Evolutionary conservation across 2,329 filamentous ascomycete species (phyloP).

Genomic region (Sporothrix pallida): DNA sequence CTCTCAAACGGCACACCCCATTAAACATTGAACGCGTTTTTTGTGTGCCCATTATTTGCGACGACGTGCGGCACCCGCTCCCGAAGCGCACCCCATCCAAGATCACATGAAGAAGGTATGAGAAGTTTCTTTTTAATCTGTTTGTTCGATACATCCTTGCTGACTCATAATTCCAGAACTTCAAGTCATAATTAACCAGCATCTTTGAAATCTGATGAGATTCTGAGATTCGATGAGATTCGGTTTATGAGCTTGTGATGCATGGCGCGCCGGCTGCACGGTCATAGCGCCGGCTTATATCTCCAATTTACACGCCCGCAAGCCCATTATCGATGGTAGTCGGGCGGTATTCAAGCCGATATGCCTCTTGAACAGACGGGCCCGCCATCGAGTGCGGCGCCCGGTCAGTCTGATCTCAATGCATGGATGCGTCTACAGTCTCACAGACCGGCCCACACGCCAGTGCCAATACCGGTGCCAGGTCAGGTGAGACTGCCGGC

Average conservation of each 20-base stretch:
- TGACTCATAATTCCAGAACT: not conserved
- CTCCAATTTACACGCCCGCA: too few species aligned
- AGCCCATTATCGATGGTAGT: too few species aligned
- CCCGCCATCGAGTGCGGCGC: not conserved
- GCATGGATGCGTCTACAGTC: not conserved
- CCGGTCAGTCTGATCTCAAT: not conserved
- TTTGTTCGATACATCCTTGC: not conserved
- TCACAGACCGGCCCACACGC: not conserved
- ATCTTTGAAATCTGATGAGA: not conserved
- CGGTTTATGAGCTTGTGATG: constrained; percentile 4
- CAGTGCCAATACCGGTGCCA: not conserved
- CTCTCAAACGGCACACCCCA: not conserved
- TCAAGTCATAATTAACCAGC: not conserved
- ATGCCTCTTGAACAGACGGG: constrained; percentile 26
- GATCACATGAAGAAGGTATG: not conserved
- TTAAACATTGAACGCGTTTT: constrained; percentile 12
- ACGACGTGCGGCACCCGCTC: constrained; percentile 4
- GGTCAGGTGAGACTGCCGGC: too few species aligned
- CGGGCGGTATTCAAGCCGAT: not conserved
- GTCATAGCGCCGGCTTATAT: not conserved
- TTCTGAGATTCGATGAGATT: not conserved
- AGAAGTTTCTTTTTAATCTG: not conserved
- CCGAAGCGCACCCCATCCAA: not conserved
- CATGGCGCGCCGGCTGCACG: not conserved
- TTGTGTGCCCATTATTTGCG: constrained; percentile 5